These are phyloP conservation scores for Ophiostoma fasciatum DNA, from an alignment of 2,329 filamentous ascomycete species.

Conservation along the genomic window DNA sequence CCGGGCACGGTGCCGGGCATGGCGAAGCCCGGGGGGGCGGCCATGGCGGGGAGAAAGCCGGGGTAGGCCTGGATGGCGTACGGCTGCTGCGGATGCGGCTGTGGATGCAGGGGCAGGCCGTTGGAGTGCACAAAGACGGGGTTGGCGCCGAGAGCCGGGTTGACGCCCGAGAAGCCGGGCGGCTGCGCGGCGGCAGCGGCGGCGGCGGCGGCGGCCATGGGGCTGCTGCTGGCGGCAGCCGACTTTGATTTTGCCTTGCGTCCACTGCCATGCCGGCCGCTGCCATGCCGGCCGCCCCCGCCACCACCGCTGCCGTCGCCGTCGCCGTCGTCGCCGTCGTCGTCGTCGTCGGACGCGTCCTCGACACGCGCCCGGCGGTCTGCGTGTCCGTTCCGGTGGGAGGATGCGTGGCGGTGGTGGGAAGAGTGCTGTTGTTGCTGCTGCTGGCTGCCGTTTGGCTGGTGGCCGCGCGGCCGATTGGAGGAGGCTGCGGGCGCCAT, in stretches of 20 bases:
- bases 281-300: background rate
- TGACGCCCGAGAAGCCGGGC: constrained; percentile 3
- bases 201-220: too few relatives aligned
- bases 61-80: constrained; percentile 6
- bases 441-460: too few relatives aligned
- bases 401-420: background rate
- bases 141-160: constrained; percentile 10
- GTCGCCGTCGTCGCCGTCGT: background rate
- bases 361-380: constrained; percentile 8
- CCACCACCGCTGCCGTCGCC: background rate
- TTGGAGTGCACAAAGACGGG: constrained; percentile 12
- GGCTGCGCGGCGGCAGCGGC: too few relatives aligned
- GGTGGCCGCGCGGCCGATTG: too few relatives aligned
- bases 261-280: too few relatives aligned
- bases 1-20: background rate
- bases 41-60: constrained; percentile 1
- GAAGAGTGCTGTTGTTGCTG: background rate
- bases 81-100: background rate
- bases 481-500: too few relatives aligned
- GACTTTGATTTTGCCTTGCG: background rate
- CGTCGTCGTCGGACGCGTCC: constrained; percentile 4
- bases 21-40: background rate
- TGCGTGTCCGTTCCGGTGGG: background rate
- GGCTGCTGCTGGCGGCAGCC: constrained; percentile 4
- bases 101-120: constrained; percentile 9